phyloP scores from a whole-genome alignment of 2,329 filamentous ascomycete species.

The Cryphonectria nitschkei region DNA sequence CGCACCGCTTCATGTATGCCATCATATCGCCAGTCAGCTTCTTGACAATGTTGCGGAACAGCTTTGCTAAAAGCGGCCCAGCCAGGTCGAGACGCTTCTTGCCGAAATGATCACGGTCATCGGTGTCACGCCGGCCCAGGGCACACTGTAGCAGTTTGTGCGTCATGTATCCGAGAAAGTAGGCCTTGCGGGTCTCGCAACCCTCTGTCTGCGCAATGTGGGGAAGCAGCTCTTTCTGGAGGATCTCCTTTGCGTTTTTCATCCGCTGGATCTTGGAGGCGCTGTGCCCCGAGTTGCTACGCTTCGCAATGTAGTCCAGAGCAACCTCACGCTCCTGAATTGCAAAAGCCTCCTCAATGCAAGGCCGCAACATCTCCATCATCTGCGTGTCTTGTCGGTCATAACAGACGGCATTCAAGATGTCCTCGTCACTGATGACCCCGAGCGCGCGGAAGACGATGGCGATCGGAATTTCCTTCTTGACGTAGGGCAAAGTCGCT shows the following conservation, averaged over 20 bases:
- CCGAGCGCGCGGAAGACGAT: slow-evolving; percentile 95
- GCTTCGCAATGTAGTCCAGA: slow-evolving; percentile 92
- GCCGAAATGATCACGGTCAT: slow-evolving; percentile 98
- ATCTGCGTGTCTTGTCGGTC: slow-evolving; percentile 94
- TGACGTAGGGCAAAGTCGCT: slow-evolving; percentile 90
- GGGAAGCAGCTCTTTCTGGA: slow-evolving; percentile 95
- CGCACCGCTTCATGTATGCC: slow-evolving; percentile 87
- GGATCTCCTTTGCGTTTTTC: slow-evolving; percentile 87
- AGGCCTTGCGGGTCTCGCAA: slow-evolving; percentile 93
- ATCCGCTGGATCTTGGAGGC: slow-evolving; percentile 86
- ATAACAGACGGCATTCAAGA: slow-evolving; percentile 96
- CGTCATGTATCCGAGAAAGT: slow-evolving; percentile 99
- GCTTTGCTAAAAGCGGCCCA: slow-evolving; percentile 90
- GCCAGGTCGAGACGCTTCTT: slow-evolving; percentile 98
- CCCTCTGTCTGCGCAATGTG: slow-evolving; percentile 96
- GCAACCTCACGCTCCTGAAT: slow-evolving; percentile 96
- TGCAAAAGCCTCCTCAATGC: slow-evolving; percentile 94
- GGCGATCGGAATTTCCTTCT: slow-evolving; percentile 88
- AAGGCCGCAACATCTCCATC: slow-evolving; percentile 96
- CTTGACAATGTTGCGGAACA: slow-evolving; percentile 90
- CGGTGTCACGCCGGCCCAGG: slow-evolving; percentile 87
- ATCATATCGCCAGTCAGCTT: slow-evolving; percentile 90
- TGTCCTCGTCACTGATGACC: slow-evolving; percentile 96
- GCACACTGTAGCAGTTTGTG: slow-evolving; percentile 93
- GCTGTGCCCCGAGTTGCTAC: slow-evolving; percentile 72